Base-by-base conservation (phyloP, 805 yeast genomes). In the Lipomyces chichibuensis region DNA sequence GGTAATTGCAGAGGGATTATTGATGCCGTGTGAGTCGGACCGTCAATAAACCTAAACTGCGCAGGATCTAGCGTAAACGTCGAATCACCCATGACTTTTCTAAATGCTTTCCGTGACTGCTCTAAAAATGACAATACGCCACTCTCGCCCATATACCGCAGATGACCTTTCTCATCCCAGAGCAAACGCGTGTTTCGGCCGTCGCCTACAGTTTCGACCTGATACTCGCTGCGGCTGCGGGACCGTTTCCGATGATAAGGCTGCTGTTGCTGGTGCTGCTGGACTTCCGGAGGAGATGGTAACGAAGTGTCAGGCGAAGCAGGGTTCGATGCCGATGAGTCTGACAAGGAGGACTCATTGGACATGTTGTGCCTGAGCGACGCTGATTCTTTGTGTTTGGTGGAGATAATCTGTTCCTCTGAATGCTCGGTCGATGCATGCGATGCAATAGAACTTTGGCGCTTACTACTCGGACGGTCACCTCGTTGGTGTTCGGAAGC, bases 121-220 rank as follows among this genome's bases (percentile, higher is more conserved):
- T 79, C 74, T 6, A 82, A 72, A 55, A 81, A 75, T 1, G 84
- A 79, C 8, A 80, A 74, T 0, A 82, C 80, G 27, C 82, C 80
- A 39, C 81, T 77, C 63, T 82, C 84, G 14, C 84, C 84, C 60
- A 81, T 70, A 63, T 80, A 81, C 23, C 83, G 71, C 23, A 78
- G 67, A 39, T 77, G 78, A 0, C 83, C 83, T 2, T 76, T 75
- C 7, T 74, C 74, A 66, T 81, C 84, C 69, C 75, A 74, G 14
- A 81, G 66, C 39, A 80, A 69, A 46, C 81, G 74, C 35, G 80
- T 62, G 20, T 65, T 60, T 20, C 59, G 62, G 13, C 69, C 69
- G 35, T 59, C 52, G 39, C 69, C 69, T 11, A 65, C 69, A 2
- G 69, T 65, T 35, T 65, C 69, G 20, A 65, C 69, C 37, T 62